Evolutionary conservation across 163 green algal species (phyloP), one percentile per base, ranked within the genome.

Genomic region (Prototheca stagnorum): DNA sequence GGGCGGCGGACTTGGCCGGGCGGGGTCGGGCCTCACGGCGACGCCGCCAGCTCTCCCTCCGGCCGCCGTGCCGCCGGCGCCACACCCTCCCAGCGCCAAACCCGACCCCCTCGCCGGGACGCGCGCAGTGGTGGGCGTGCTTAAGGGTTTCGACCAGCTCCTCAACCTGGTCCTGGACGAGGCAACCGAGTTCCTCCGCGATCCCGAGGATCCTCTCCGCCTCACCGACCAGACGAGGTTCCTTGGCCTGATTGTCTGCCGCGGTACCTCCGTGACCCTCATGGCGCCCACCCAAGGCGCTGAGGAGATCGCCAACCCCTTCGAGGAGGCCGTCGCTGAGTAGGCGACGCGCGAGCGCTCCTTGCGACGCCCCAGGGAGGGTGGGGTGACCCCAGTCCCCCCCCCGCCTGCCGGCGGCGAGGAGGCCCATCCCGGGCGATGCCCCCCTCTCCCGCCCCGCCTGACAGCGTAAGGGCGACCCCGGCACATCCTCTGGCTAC

Each of bases 61-160:
- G 17, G 12, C 17, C 11, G 42, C 42, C 25, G 42, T 49, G 42
- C 25, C 16, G 14, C 19, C 21, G 9, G 9, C 19, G 39, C 39
- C 19, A 25, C n/a, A 45, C 39, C 9, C 9, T 27, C 9, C 11
- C 21, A 27, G 4, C 15, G 14, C 25, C 9, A 14, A 19, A 7
- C 49, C 61, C 80, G 11, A 37, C 12, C n/a, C n/a, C n/a, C n/a
- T n/a, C n/a, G n/a, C n/a, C n/a, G n/a, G n/a, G n/a, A n/a, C n/a
- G n/a, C n/a, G n/a, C n/a, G n/a, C n/a, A 96, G 87, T 98, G 1
- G 69, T 72, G 41, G 87, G 87, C 6, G 61, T 81, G 6, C 51
- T 98, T 4, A 98, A 98, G 50, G 90, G 90, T 11, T 98, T 94
- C 44, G 90, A 98, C 56, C 90, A 95, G 65, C 63, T 98, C 28